Percentiles rank a stretch among this genome's conserved stretches.
These are phyloP conservation scores for Lipomyces orientalis DNA, from an alignment of 805 yeast genomes.

Conservation along the genomic window DNA sequence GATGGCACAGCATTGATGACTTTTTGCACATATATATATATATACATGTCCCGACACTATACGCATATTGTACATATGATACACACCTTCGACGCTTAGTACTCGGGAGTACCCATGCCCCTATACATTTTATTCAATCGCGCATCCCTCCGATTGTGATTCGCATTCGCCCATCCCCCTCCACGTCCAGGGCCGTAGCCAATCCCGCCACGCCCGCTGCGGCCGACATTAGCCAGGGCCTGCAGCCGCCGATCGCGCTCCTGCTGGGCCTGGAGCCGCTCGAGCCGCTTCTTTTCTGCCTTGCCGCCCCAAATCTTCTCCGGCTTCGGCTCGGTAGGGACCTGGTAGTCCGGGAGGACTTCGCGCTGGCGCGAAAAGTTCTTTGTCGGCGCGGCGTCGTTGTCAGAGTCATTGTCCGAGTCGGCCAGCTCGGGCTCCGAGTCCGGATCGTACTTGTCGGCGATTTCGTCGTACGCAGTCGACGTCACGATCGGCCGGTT, in stretches of 20 bases:
- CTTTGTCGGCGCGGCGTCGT: conserved; percentile 5
- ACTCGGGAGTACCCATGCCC: conserved; percentile 13
- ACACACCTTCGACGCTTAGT: not conserved
- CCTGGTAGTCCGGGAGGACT: not conserved
- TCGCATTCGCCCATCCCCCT: conserved; percentile 22
- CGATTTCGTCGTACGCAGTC: not conserved
- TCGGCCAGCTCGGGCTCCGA: conserved; percentile 8
- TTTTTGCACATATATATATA: not conserved
- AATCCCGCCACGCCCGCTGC: not conserved
- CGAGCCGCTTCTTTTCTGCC: conserved; percentile 5
- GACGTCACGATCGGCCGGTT: conserved; percentile 40
- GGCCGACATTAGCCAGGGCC: not conserved
- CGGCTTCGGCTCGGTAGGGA: conserved; percentile 5
- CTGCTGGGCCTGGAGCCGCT: not conserved
- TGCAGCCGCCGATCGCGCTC: conserved; percentile 1
- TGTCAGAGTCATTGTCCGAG: not conserved
- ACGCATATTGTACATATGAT: not conserved
- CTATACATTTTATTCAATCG: conserved; percentile 18
- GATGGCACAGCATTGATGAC: conserved; percentile 1
- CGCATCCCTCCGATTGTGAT: conserved; percentile 28
- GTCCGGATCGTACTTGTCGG: conserved; percentile 1
- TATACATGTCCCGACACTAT: not conserved
- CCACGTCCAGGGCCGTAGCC: conserved; percentile 9
- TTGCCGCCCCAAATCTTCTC: conserved; percentile 7
- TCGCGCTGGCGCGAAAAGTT: not conserved